phyloP scores from a whole-genome alignment of 495 filamentous ascomycete genomes.

The Gamarada debralockiae region DNA sequence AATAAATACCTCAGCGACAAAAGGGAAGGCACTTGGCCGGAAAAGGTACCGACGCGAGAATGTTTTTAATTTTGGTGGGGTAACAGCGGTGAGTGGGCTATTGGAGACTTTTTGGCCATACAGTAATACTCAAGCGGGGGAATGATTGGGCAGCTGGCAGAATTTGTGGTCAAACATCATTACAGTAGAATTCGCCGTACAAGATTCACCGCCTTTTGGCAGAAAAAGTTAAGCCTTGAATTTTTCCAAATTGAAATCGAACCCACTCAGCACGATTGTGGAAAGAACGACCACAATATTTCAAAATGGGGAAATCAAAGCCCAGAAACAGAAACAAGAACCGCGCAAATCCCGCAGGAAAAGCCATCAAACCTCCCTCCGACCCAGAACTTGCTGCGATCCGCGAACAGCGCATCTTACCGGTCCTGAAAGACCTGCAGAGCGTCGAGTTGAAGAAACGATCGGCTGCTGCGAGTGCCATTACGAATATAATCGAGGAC shows the following conservation, averaged over 20 bases:
- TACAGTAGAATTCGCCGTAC: too few species aligned
- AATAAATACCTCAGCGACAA: constrained; percentile 21
- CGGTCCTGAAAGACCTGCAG: constrained; percentile 51
- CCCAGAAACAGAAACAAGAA: constrained; percentile 18
- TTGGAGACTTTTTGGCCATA: too few species aligned
- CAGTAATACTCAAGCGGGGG: too few species aligned
- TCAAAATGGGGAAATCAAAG: constrained; percentile 26
- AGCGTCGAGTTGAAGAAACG: constrained; percentile 50
- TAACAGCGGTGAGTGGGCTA: too few species aligned
- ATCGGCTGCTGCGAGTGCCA: constrained; percentile 46
- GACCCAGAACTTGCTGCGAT: constrained; percentile 54
- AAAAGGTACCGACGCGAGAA: too few species aligned
- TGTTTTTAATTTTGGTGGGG: too few species aligned
- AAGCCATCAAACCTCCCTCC: constrained; percentile 43
- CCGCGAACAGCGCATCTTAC: constrained; percentile 52
- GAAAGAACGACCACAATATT: constrained; percentile 1
- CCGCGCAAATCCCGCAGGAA: constrained; percentile 38
- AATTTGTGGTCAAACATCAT: too few species aligned
- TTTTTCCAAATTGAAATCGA: not conserved
- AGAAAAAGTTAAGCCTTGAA: not conserved
- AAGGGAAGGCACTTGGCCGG: too few species aligned
- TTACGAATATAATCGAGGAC: constrained; percentile 57
- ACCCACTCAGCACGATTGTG: not conserved
- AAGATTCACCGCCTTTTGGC: not conserved
- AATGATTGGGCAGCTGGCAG: too few species aligned